Conservation (phyloP, 192 early-diverging fungal genomes). For the Spinellus fusiger region DNA sequence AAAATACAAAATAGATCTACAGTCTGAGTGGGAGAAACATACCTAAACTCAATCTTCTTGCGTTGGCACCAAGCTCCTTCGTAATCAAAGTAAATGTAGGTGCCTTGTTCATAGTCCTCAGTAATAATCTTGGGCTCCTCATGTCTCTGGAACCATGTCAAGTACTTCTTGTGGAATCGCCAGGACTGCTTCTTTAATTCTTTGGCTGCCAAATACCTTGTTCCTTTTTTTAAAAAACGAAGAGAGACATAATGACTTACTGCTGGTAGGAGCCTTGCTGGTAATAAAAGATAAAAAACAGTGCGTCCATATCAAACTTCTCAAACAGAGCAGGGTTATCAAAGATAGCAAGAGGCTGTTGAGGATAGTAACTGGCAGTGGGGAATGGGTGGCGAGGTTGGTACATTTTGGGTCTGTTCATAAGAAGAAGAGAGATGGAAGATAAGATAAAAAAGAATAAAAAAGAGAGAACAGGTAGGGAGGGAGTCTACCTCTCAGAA, state of each 20-base stretch:
- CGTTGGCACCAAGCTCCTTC: conserved; percentile 95
- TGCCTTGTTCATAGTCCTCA: conserved; percentile 96
- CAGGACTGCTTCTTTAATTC: conserved; percentile 96
- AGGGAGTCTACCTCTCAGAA: conserved; percentile 78
- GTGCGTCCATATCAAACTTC: conserved; percentile 88
- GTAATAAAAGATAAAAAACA: conserved; percentile 99
- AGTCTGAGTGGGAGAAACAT: not conserved
- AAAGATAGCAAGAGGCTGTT: conserved; percentile 73
- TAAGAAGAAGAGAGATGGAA: not conserved
- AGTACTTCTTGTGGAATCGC: conserved; percentile 98
- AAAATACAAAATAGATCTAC: not conserved
- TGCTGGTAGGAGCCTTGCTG: conserved; percentile 96
- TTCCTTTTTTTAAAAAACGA: no score
- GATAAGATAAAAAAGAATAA: not conserved
- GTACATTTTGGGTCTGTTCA: conserved; percentile 64
- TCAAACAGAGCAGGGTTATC: conserved; percentile 83
- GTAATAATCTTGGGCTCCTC: conserved; percentile 95
- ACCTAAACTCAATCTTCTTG: conserved; percentile 93
- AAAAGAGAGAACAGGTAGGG: not conserved
- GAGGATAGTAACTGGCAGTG: conserved; percentile 91
- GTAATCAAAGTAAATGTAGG: conserved; percentile 98
- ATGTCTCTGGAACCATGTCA: conserved; percentile 98
- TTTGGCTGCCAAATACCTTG: conserved; percentile 82
- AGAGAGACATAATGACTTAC: conserved; percentile 43
- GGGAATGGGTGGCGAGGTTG: conserved; percentile 68